Base-by-base conservation (phyloP, 805 yeast species). In the Yueomyces sp. region DNA sequence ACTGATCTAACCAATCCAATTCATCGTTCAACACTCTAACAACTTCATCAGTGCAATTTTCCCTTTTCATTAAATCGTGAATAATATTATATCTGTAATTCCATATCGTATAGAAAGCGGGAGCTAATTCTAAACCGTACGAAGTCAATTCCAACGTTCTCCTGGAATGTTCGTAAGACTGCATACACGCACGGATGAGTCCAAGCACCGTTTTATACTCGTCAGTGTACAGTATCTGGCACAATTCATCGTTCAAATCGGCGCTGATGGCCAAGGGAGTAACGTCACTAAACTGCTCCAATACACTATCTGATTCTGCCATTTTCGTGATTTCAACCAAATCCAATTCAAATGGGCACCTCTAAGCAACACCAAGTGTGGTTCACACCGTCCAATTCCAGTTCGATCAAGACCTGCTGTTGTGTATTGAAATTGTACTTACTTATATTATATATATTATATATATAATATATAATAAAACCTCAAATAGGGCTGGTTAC, bases 101-200 rank as follows among this genome's bases (percentile, higher is more conserved):
- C 97, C 97, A 92, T 1, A 81, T 81, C 0, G 96, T 81, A 58
- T 92, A 92, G 60, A 90, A 95, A 0, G 96, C 94, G 0, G 96
- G 87, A 36, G 85, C 80, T 44, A 73, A 54, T 11, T 65, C 72
- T 42, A 92, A 80, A 3, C 82, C 81, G 28, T 63, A 60, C 11
- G 73, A 69, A 0, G 95, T 82, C 38, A 87, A 62, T 26, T 70
- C 72, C 27, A 86, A 62, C 0, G 95, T 86, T 46, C 97, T 67
- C 37, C 74, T 78, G 1, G 86, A 73, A 51, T 71, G 67, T 56
- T 86, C 96, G 30, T 75, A 65, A 19, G 57, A 50, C 8, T 65
- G 62, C 70, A 84, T 68, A 26, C 85, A 58, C 0, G 81, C 78
- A 28, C 85, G 64, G 6, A 84, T 62, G 4, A 72, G 59, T 1